Evolutionary conservation across 768 basidiomycete genomes (phyloP).

Genomic region (Ramaria rubella): DNA sequence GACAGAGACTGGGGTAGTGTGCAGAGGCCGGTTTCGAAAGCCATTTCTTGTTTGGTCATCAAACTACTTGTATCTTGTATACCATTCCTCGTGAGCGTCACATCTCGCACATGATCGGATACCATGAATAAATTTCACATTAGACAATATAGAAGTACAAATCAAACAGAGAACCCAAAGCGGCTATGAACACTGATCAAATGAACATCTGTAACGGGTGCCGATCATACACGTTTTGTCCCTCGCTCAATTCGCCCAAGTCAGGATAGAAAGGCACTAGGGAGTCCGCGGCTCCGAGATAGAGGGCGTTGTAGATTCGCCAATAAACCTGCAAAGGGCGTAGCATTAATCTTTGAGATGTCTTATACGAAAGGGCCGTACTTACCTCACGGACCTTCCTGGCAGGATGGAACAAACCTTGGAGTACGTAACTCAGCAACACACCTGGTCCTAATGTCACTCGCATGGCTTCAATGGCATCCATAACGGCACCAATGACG

Average conservation of each 20-base stretch:
- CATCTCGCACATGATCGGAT: too few relatives aligned
- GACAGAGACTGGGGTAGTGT: too few relatives aligned
- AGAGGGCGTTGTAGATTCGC: conserved; percentile 92
- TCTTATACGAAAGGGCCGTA: conserved; percentile 3
- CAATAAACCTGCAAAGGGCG: conserved; percentile 62
- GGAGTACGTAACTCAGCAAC: conserved; percentile 84
- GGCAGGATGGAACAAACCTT: conserved; percentile 96
- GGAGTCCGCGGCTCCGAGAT: conserved; percentile 84
- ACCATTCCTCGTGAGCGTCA: too few relatives aligned
- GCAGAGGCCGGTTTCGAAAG: too few relatives aligned
- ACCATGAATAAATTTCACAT: not conserved
- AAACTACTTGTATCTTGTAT: too few relatives aligned
- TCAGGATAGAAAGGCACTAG: conserved; percentile 96
- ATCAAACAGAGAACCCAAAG: not conserved
- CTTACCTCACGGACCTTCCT: conserved; percentile 91
- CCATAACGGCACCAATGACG: conserved; percentile 97
- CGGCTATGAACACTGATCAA: conserved; percentile 23
- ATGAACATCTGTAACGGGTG: conserved; percentile 82
- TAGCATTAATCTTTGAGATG: not conserved
- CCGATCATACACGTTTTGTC: conserved; percentile 82
- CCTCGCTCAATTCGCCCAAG: conserved; percentile 82
- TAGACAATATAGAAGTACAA: conserved; percentile 1
- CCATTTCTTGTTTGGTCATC: too few relatives aligned
- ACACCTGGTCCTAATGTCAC: conserved; percentile 93
- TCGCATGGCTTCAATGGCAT: conserved; percentile 95